phyloP scores from a whole-genome alignment of 225 moss, liverwort and hornwort species.

The Polytrichum commune region DNA sequence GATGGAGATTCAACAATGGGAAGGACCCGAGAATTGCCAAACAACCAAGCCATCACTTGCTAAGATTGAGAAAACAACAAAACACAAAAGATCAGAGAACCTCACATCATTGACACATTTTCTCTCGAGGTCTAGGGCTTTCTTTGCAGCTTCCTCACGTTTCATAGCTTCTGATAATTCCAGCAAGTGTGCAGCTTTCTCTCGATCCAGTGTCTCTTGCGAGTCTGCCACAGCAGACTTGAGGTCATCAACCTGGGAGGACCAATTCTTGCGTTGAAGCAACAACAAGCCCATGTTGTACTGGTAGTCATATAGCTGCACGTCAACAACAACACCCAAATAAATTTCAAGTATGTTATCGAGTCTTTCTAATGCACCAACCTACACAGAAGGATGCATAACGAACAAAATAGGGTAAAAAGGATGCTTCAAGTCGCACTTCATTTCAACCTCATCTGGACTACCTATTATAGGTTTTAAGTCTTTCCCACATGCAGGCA shows the following conservation, averaged over 20 bases:
- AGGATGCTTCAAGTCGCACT: no score
- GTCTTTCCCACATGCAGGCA: no score
- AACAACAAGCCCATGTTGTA: slow-evolving; percentile 97
- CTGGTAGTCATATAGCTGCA: slow-evolving; percentile 97
- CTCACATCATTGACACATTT: slow-evolving; percentile 91
- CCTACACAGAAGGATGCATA: no score
- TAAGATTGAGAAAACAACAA: no score
- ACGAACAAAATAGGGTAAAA: no score
- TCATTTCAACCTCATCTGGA: no score
- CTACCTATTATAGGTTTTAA: no score
- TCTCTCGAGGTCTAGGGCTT: slow-evolving; percentile 79
- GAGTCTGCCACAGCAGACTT: slow-evolving; percentile 62
- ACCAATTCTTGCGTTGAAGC: slow-evolving; percentile 91
- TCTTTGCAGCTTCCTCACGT: slow-evolving; percentile 71
- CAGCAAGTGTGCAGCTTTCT: slow-evolving; percentile 86
- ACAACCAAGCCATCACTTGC: no score
- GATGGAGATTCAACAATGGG: no score
- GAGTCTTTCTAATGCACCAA: no score
- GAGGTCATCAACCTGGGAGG: slow-evolving; percentile 67
- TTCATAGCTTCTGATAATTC: slow-evolving; percentile 72
- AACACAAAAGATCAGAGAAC: slow-evolving; percentile 2
- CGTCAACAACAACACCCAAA: not conserved
- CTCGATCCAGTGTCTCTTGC: slow-evolving; percentile 79
- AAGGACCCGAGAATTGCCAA: no score
- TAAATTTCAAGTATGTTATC: not conserved